Percentiles rank a stretch among this genome's conserved stretches.
phyloP scores from a whole-genome alignment of 768 basidiomycete species.

The Boletus fagicola region DNA sequence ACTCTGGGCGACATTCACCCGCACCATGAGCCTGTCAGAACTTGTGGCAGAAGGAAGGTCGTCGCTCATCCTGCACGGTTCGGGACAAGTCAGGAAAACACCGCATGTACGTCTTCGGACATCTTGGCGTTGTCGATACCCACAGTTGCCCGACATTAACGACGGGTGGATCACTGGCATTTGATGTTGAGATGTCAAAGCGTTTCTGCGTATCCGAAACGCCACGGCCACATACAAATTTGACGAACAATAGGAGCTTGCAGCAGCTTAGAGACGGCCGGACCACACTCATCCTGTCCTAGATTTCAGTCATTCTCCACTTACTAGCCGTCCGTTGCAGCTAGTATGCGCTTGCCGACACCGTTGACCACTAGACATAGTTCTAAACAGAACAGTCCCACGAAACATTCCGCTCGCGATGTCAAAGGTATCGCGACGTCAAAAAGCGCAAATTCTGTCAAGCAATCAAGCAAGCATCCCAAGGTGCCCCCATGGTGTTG shows the following conservation, averaged over 20 bases:
- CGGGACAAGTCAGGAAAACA: neutral
- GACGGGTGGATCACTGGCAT: neutral
- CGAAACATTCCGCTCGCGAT: constrained; percentile 17
- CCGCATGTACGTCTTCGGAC: neutral
- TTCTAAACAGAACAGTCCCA: constrained; percentile 1
- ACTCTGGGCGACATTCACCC: constrained; percentile 24
- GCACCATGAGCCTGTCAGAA: constrained; percentile 13
- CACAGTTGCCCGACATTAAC: too few species aligned
- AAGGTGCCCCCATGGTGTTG: constrained; percentile 2
- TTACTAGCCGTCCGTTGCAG: neutral
- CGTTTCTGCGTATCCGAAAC: neutral
- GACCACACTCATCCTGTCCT: neutral
- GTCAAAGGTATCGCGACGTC: constrained; percentile 1
- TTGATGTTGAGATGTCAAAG: constrained; percentile 6
- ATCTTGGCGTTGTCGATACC: neutral
- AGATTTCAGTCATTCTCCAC: neutral
- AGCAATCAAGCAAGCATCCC: neutral
- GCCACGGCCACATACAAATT: constrained; percentile 2
- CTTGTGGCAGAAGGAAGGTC: neutral
- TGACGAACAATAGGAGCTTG: constrained; percentile 22
- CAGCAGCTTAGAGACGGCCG: neutral
- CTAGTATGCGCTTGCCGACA: constrained; percentile 19
- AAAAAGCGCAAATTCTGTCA: constrained; percentile 7
- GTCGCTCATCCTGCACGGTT: neutral
- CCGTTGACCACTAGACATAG: constrained; percentile 7